Conservation (phyloP, 2,329 filamentous ascomycete species). For the Aspergillus sp. region DNA sequence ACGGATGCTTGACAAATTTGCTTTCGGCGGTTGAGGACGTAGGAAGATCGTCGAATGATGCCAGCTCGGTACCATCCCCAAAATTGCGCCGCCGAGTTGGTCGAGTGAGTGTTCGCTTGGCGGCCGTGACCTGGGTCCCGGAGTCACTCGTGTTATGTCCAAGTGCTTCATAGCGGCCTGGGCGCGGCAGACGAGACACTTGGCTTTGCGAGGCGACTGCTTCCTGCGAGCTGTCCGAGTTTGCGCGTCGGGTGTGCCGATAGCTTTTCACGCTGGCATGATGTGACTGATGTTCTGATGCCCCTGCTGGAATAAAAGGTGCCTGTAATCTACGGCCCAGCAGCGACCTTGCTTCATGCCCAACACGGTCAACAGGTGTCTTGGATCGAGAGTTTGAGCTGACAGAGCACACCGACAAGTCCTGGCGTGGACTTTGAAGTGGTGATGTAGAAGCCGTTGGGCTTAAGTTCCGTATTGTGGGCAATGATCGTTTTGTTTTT, state of each 20-base stretch:
- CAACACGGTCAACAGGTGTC: slow-evolving; percentile 65
- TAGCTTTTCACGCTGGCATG: slow-evolving; percentile 71
- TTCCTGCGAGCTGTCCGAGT: slow-evolving; percentile 69
- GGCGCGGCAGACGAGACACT: slow-evolving; percentile 39
- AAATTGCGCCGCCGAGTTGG: slow-evolving; percentile 72
- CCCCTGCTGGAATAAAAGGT: slow-evolving; percentile 78
- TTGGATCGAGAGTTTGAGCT: slow-evolving; percentile 55
- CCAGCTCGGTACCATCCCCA: slow-evolving; percentile 88
- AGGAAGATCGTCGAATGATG: slow-evolving; percentile 90
- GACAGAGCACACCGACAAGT: slow-evolving; percentile 32
- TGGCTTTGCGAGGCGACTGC: slow-evolving; percentile 43
- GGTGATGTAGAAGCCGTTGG: slow-evolving; percentile 29
- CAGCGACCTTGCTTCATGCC: slow-evolving; percentile 35
- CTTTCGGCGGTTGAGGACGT: slow-evolving; percentile 81
- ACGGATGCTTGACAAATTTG: slow-evolving; percentile 77
- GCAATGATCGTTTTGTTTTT: slow-evolving; percentile 61
- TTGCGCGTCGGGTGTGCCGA: slow-evolving; percentile 73
- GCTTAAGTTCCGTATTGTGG: slow-evolving; percentile 52
- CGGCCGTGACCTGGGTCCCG: slow-evolving; percentile 52
- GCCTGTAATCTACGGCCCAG: slow-evolving; percentile 59
- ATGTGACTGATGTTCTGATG: slow-evolving; percentile 71
- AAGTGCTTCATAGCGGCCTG: slow-evolving; percentile 50
- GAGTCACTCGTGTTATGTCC: slow-evolving; percentile 47
- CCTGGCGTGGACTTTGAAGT: slow-evolving; percentile 40
- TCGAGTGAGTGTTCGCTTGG: slow-evolving; percentile 71